phyloP scores from a whole-genome alignment of 1,139 yeast genomes.

The Pneumocystis canis region DNA sequence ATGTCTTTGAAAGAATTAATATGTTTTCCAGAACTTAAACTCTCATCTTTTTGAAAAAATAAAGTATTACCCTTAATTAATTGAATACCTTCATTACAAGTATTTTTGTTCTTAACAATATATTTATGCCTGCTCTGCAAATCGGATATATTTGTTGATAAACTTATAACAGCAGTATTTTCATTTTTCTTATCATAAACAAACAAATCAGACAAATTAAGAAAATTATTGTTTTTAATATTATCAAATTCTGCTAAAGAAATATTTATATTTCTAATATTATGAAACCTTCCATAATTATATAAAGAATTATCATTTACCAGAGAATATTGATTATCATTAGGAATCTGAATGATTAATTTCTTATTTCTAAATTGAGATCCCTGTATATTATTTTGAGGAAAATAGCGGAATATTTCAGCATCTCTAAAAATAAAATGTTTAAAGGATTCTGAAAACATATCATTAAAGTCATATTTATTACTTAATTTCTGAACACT shows the following conservation, averaged over 20 bases:
- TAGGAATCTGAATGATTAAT: neutral
- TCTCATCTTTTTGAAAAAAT: neutral
- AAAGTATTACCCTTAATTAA: neutral
- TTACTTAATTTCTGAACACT: neutral
- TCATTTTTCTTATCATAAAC: neutral
- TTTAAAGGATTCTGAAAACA: neutral
- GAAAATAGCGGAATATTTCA: neutral
- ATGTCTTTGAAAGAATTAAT: neutral
- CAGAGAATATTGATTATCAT: neutral
- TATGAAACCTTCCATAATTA: neutral
- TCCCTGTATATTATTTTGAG: neutral
- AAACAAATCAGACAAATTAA: neutral
- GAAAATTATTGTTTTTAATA: neutral
- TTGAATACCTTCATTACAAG: neutral
- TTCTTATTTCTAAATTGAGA: neutral
- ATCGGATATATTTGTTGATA: neutral
- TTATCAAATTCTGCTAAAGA: neutral
- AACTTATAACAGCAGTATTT: neutral
- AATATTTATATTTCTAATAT: neutral
- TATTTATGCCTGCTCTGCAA: neutral
- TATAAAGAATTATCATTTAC: neutral
- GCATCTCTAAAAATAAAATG: neutral
- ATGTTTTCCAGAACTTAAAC: neutral
- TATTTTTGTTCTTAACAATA: neutral
- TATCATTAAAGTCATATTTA: neutral